Conservation (phyloP, 805 yeast genomes). For the Grigorovia jiainica region DNA sequence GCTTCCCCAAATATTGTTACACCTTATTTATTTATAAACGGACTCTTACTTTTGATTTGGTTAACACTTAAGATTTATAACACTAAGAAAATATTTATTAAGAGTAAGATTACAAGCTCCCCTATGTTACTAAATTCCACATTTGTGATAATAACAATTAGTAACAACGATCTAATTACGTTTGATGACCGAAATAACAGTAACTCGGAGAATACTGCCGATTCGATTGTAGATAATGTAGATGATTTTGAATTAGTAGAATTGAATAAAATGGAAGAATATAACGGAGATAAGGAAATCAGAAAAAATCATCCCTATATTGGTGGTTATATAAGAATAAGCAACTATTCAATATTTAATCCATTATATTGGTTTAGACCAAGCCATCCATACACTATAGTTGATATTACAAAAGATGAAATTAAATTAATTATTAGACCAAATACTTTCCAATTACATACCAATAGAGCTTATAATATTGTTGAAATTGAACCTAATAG, state of each 20-base stretch:
- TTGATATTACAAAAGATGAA: slow-evolving; percentile 34
- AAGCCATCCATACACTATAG: slow-evolving; percentile 61
- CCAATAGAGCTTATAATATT: slow-evolving; percentile 30
- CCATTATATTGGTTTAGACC: slow-evolving; percentile 43
- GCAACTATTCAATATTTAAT: slow-evolving; percentile 27
- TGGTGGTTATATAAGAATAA: slow-evolving; percentile 51
- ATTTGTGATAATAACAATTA: not conserved
- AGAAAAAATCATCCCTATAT: not conserved
- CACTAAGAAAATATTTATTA: not conserved
- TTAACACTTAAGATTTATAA: not conserved
- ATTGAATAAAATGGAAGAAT: not conserved
- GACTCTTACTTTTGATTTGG: slow-evolving; percentile 8
- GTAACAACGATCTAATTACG: not conserved
- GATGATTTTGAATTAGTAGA: too few species aligned
- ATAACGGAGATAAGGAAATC: slow-evolving; percentile 24
- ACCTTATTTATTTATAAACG: slow-evolving; percentile 23
- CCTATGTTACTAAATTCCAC: not conserved
- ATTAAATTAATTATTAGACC: slow-evolving; percentile 39
- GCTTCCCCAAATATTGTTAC: slow-evolving; percentile 60
- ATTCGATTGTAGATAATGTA: too few species aligned
- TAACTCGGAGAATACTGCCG: not conserved
- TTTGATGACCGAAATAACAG: not conserved
- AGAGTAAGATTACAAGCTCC: not conserved
- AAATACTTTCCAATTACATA: slow-evolving; percentile 27
- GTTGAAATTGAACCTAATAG: slow-evolving; percentile 36